Evolutionary conservation across 768 basidiomycete species (phyloP).

Genomic region (Tricholoma flavovirens): DNA sequence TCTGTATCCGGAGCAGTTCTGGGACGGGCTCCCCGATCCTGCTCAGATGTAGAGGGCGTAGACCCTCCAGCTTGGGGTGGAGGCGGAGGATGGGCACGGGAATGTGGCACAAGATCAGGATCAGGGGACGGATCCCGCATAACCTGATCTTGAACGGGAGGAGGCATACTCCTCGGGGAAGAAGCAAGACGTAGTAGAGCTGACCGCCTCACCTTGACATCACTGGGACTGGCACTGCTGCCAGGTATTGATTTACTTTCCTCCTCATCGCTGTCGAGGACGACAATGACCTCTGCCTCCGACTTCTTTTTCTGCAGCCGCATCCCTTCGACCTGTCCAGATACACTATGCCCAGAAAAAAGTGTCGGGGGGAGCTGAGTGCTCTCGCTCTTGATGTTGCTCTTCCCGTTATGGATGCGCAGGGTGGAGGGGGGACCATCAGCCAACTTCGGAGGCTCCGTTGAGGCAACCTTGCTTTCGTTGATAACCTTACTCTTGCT

Average conservation of each 20-base stretch:
- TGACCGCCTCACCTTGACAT: not conserved
- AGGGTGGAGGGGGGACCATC: not conserved
- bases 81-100: not conserved
- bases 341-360: not conserved
- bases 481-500: not conserved
- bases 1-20: not conserved
- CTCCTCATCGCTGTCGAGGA: slow-evolving; percentile 7
- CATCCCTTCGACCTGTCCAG: not conserved
- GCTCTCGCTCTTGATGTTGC: not conserved
- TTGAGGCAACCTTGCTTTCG: not conserved
- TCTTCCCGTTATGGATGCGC: not conserved
- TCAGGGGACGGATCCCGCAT: not conserved
- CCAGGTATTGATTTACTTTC: not conserved
- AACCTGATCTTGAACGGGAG: not conserved
- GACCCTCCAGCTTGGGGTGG: not conserved
- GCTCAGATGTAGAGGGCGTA: not conserved
- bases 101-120: not conserved
- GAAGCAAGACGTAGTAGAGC: not conserved
- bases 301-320: not conserved
- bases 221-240: not conserved
- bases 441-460: not conserved
- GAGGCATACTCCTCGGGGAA: not conserved
- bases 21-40: not conserved
- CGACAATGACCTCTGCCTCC: not conserved
- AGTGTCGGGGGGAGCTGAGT: not conserved